phyloP scores from a whole-genome alignment of 495 filamentous ascomycete genomes.

The Daldinia grandis region DNA sequence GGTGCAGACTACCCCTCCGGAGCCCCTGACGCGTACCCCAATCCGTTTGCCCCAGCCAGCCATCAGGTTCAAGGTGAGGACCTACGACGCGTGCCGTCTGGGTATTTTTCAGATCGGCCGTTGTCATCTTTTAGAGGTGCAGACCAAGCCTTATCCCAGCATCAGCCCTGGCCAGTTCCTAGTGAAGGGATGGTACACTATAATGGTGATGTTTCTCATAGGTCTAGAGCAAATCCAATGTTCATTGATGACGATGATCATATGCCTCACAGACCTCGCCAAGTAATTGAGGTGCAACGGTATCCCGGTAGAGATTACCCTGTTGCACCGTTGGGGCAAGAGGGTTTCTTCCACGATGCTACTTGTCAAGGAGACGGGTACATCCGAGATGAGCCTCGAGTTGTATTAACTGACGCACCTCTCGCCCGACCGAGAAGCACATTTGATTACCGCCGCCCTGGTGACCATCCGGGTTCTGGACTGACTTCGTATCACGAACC shows the following conservation, averaged over 20 bases:
- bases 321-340: constrained; percentile 10
- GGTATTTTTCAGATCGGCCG: constrained; percentile 30
- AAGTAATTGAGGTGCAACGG: constrained; percentile 39
- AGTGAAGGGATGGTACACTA: constrained; percentile 22
- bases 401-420: constrained; percentile 30
- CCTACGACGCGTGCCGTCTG: constrained; percentile 16
- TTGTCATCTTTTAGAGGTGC: constrained; percentile 10
- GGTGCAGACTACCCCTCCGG: constrained; percentile 28
- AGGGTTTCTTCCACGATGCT: constrained; percentile 9
- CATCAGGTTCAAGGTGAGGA: constrained; percentile 34
- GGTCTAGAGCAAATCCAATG: constrained; percentile 38
- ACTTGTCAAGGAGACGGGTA: constrained; percentile 24
- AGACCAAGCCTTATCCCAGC: constrained; percentile 14
- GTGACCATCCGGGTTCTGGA: constrained; percentile 1
- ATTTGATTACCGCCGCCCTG: constrained; percentile 18
- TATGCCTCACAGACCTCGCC: constrained; percentile 25
- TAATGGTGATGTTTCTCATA: constrained; percentile 29
- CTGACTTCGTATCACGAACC: constrained; percentile 18
- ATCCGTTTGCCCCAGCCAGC: constrained; percentile 29
- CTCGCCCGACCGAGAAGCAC: constrained; percentile 17
- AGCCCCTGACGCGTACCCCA: constrained; percentile 9
- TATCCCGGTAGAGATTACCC: constrained; percentile 21
- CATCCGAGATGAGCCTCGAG: constrained; percentile 14
- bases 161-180: constrained; percentile 20
- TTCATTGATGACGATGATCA: constrained; percentile 30